phyloP scores from a whole-genome alignment of 768 basidiomycete genomes.

The Trametes meyenii region DNA sequence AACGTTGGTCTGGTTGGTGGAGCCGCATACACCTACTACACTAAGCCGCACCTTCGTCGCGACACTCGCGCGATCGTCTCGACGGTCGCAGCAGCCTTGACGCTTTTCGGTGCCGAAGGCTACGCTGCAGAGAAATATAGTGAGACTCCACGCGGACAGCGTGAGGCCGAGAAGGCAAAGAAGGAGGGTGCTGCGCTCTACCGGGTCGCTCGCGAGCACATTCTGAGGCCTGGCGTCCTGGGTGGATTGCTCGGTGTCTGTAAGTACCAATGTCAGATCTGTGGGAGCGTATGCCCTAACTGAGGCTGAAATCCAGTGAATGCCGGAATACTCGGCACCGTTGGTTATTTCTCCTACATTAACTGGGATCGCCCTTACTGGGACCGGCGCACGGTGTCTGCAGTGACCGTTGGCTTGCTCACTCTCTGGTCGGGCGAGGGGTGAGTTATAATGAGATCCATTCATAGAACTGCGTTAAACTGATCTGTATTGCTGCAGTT shows the following conservation, averaged over 20 bases:
- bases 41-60: slow-evolving; percentile 58
- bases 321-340: slow-evolving; percentile 57
- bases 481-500: slow-evolving; percentile 30
- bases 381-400: slow-evolving; percentile 64
- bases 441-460: slow-evolving; percentile 40
- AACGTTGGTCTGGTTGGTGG: slow-evolving; percentile 72
- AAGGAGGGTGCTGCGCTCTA: slow-evolving; percentile 60
- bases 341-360: slow-evolving; percentile 65
- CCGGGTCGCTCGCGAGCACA: slow-evolving; percentile 52
- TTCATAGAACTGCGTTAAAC: not conserved
- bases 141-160: slow-evolving; percentile 58
- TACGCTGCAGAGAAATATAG: slow-evolving; percentile 62
- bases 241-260: slow-evolving; percentile 65
- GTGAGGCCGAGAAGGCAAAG: slow-evolving; percentile 57
- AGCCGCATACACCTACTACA: slow-evolving; percentile 66
- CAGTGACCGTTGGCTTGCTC: slow-evolving; percentile 59
- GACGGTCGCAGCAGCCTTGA: slow-evolving; percentile 55
- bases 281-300: not conserved
- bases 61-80: slow-evolving; percentile 57
- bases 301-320: slow-evolving; percentile 49
- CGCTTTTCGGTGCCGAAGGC: slow-evolving; percentile 64
- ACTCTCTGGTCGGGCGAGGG: slow-evolving; percentile 69
- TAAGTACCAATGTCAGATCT: slow-evolving; percentile 37
- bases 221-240: slow-evolving; percentile 66
- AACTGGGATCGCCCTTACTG: slow-evolving; percentile 68